Conservation (phyloP, 345 rosid genomes). For the Salix suchowensis region DNA sequence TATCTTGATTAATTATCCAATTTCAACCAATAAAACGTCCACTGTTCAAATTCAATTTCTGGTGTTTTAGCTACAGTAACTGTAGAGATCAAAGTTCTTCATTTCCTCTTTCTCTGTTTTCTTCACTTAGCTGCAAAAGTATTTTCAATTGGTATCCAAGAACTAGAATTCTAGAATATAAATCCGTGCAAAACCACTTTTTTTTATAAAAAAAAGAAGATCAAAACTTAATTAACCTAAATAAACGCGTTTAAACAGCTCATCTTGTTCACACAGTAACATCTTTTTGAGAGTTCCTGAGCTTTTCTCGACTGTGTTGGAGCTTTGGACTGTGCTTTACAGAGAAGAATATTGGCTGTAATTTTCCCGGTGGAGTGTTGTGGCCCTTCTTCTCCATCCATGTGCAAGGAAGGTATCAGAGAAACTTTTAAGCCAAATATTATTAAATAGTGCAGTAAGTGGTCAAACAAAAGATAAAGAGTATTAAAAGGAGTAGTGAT, state of each 20-base stretch:
- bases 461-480: slow-evolving; percentile 24
- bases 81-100: too few relatives aligned
- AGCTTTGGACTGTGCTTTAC: slow-evolving; percentile 11
- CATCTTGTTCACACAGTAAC: not conserved
- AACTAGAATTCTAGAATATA: slow-evolving; percentile 83
- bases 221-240: not conserved
- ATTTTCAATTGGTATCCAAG: too few relatives aligned
- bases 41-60: too few relatives aligned
- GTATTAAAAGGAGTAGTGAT: slow-evolving; percentile 20
- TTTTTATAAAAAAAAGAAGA: not conserved
- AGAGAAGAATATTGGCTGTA: slow-evolving; percentile 13
- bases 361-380: slow-evolving; percentile 9
- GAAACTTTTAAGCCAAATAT: slow-evolving; percentile 9
- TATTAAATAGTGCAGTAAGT: slow-evolving; percentile 3
- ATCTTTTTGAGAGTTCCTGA: not conserved
- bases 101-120: too few relatives aligned
- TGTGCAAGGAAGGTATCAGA: slow-evolving; percentile 24
- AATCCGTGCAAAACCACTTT: slow-evolving; percentile 71
- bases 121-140: too few relatives aligned
- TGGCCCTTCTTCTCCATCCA: slow-evolving; percentile 13
- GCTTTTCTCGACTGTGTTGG: too few relatives aligned
- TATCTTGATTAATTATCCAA: too few relatives aligned
- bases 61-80: too few relatives aligned
- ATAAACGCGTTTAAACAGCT: not conserved
- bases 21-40: too few relatives aligned